These are phyloP conservation scores for Blastocystis sp. DNA, from an alignment of 352 stramenopile genomes.

Conservation along the genomic window DNA sequence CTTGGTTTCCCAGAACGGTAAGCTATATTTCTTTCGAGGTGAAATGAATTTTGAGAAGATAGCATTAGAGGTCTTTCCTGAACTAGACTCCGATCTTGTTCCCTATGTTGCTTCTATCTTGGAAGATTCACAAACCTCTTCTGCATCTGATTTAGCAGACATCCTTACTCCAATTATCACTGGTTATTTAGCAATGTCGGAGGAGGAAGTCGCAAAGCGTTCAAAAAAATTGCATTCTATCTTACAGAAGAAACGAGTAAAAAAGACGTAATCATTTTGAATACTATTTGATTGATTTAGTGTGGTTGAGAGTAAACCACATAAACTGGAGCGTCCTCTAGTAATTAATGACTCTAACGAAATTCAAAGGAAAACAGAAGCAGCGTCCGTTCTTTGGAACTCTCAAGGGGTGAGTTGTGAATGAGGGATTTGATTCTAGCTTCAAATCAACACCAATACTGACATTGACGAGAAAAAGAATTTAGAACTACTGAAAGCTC, in stretches of 20 bases:
- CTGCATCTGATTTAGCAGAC: background rate
- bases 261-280: background rate
- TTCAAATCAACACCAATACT: conserved; percentile 41
- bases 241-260: background rate
- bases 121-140: conserved; percentile 8
- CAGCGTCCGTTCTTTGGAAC: conserved; percentile 41
- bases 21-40: background rate
- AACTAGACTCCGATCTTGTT: conserved; percentile 30
- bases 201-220: conserved; percentile 4
- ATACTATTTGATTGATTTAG: background rate
- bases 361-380: conserved; percentile 47
- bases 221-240: conserved; percentile 5
- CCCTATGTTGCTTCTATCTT: conserved; percentile 41
- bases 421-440: background rate
- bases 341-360: background rate
- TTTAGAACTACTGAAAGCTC: background rate
- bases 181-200: conserved; percentile 12
- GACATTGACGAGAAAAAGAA: conserved; percentile 61
- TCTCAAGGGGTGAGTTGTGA: background rate
- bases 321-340: conserved; percentile 12
- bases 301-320: background rate
- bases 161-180: conserved; percentile 35
- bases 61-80: conserved; percentile 1
- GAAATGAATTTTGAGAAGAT: background rate
- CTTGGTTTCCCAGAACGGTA: background rate